Conservation (phyloP, 2,329 filamentous ascomycete genomes). For the Camptophora hylomeconis region DNA sequence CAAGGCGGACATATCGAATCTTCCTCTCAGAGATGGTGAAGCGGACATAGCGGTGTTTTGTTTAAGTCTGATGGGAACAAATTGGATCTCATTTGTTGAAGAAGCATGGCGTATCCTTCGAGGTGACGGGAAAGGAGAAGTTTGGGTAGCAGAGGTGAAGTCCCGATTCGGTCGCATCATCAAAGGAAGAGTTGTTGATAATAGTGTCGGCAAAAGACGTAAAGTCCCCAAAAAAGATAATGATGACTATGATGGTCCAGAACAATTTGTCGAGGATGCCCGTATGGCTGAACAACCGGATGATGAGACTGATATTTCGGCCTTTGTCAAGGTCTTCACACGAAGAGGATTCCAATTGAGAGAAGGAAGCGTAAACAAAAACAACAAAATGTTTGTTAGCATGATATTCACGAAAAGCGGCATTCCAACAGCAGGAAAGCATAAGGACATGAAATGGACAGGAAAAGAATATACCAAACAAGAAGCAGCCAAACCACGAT, state of each 20-base stretch:
- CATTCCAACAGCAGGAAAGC: conserved; percentile 62
- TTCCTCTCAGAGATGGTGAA: conserved; percentile 62
- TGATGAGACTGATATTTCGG: conserved; percentile 71
- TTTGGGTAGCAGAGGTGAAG: conserved; percentile 97
- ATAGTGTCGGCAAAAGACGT: conserved; percentile 56
- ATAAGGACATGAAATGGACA: conserved; percentile 32
- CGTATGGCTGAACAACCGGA: conserved; percentile 37
- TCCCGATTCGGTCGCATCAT: conserved; percentile 61
- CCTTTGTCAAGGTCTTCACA: conserved; percentile 72
- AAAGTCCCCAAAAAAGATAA: conserved; percentile 30
- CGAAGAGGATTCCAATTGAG: conserved; percentile 77
- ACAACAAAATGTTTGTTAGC: conserved; percentile 96
- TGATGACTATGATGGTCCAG: conserved; percentile 38
- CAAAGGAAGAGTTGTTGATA: conserved; percentile 38
- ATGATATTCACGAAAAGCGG: conserved; percentile 89
- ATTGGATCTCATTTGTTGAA: conserved; percentile 94
- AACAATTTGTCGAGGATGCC: conserved; percentile 33
- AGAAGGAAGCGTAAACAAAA: conserved; percentile 59
- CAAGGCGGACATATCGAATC: conserved; percentile 71
- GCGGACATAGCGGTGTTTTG: conserved; percentile 90
- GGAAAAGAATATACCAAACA: conserved; percentile 22
- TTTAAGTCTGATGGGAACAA: conserved; percentile 94
- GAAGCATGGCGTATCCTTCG: conserved; percentile 85
- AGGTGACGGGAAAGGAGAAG: conserved; percentile 70
- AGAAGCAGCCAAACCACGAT: conserved; percentile 21